These are phyloP conservation scores for Colletotrichum musae DNA, from an alignment of 2,329 filamentous ascomycete species.

Conservation along the genomic window DNA sequence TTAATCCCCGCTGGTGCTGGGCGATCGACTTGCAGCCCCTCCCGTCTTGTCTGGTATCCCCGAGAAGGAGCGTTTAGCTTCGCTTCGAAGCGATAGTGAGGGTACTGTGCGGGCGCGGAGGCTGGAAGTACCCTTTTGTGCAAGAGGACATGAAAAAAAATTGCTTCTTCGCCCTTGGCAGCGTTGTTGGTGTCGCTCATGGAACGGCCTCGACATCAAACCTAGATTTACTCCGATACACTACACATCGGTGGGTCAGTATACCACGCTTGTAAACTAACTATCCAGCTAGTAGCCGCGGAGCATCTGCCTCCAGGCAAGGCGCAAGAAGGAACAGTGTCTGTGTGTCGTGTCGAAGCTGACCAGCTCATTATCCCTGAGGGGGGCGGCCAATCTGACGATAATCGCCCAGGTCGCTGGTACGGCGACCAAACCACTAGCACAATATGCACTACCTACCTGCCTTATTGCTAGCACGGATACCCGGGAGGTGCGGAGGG, in stretches of 20 bases:
- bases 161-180: constrained; percentile 6
- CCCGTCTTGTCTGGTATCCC: constrained; percentile 23
- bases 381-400: constrained; percentile 9
- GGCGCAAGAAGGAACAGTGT: constrained; percentile 14
- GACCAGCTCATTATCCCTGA: constrained; percentile 13
- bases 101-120: constrained; percentile 2
- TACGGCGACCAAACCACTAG: neutral
- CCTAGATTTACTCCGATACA: neutral
- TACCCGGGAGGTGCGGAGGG: too few relatives aligned
- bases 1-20: constrained; percentile 37
- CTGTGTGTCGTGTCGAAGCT: constrained; percentile 16
- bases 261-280: neutral
- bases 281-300: too few relatives aligned
- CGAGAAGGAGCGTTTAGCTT: constrained; percentile 13
- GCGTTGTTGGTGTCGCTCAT: neutral
- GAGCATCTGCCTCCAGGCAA: constrained; percentile 3
- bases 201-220: constrained; percentile 8
- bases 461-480: neutral
- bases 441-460: neutral
- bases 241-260: neutral
- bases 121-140: neutral
- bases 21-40: constrained; percentile 28
- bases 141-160: neutral
- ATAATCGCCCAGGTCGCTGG: constrained; percentile 10
- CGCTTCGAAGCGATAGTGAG: constrained; percentile 9